Evolutionary conservation across 306 rosid species (phyloP).

Genomic region (Gynostemma pentaphyllum): DNA sequence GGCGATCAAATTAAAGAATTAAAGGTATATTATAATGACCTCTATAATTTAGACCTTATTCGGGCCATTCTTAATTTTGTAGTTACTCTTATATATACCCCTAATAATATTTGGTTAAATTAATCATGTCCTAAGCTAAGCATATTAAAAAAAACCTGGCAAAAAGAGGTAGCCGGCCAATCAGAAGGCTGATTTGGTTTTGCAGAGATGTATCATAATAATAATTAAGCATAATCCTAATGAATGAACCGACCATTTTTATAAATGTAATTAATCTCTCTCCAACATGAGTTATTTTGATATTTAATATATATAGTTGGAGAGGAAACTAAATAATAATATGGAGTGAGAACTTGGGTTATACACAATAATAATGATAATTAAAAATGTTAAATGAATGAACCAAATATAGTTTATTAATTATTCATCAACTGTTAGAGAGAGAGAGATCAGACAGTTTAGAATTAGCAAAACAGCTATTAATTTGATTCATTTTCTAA

Average conservation of each 20-base stretch:
- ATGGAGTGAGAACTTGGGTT: background rate
- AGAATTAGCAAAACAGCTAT: conserved; percentile 26
- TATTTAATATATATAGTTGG: background rate
- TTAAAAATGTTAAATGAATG: background rate
- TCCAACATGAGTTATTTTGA: conserved; percentile 20
- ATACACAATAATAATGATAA: background rate
- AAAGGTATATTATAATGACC: too few species aligned
- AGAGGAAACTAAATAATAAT: background rate
- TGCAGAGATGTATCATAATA: conserved; percentile 19
- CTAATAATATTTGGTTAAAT: too few species aligned
- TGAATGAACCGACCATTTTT: conserved; percentile 32
- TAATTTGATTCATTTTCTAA: conserved; percentile 38
- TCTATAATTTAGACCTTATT: too few species aligned
- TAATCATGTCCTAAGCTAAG: background rate
- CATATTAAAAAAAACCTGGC: background rate
- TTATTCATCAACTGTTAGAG: conserved; percentile 8
- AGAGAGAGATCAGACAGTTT: conserved; percentile 27
- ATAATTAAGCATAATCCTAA: background rate
- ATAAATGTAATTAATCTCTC: conserved; percentile 33
- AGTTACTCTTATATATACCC: too few species aligned
- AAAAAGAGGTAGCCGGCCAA: conserved; percentile 46
- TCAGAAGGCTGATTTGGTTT: conserved; percentile 35
- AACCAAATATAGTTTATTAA: background rate
- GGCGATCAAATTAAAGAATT: too few species aligned
- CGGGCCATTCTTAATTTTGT: too few species aligned